phyloP scores from a whole-genome alignment of 768 basidiomycete genomes.

The Pleurotus pulmonarius region DNA sequence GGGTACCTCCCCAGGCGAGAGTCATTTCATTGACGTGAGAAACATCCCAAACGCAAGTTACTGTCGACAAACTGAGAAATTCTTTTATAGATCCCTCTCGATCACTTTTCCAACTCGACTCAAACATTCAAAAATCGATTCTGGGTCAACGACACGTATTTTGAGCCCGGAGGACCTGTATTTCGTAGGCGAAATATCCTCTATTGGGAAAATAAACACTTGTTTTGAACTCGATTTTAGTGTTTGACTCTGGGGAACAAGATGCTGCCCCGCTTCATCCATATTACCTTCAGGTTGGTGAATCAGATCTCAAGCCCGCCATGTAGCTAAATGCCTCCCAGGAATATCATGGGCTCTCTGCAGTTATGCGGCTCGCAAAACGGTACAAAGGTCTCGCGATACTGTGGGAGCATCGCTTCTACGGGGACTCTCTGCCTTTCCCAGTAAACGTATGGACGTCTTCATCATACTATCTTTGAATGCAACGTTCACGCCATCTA shows the following conservation, averaged over 20 bases:
- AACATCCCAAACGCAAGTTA: no score
- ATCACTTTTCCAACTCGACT: constrained; percentile 34
- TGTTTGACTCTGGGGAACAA: constrained; percentile 51
- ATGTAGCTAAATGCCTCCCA: constrained; percentile 8
- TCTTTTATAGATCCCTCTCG: constrained; percentile 38
- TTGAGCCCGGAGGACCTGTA: constrained; percentile 43
- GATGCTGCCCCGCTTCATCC: constrained; percentile 43
- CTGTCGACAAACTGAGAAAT: background rate
- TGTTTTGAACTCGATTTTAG: constrained; percentile 18
- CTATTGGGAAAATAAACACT: background rate
- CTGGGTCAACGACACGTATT: constrained; percentile 48
- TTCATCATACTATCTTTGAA: background rate
- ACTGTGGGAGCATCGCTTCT: constrained; percentile 49
- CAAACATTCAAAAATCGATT: constrained; percentile 42
- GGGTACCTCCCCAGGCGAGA: no score
- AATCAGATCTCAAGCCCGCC: background rate
- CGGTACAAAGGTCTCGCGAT: constrained; percentile 43
- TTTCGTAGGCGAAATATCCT: constrained; percentile 28
- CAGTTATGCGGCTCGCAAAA: constrained; percentile 43
- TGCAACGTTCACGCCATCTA: background rate
- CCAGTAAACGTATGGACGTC: constrained; percentile 34
- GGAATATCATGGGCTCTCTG: constrained; percentile 48
- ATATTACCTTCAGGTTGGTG: constrained; percentile 42
- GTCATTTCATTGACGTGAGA: no score
- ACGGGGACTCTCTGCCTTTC: constrained; percentile 45